Percentiles rank a stretch among this genome's conserved stretches.
Evolutionary conservation across 2,329 filamentous ascomycete species (phyloP).

Genomic region (Cadophora sp.): DNA sequence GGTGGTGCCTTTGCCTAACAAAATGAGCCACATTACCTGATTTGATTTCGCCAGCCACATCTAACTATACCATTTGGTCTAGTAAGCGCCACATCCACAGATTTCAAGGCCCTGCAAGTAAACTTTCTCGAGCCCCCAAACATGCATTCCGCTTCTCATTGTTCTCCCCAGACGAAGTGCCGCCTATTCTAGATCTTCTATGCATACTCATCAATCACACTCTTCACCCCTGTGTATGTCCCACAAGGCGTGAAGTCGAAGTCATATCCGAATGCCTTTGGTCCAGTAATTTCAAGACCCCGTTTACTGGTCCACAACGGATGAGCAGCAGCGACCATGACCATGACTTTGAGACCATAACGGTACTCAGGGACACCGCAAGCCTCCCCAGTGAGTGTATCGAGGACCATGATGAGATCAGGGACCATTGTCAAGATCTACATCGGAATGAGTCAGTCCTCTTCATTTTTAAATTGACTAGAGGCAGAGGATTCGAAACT

Average conservation of each 20-base stretch:
- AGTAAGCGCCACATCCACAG: too few species aligned
- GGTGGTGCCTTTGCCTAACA: too few species aligned
- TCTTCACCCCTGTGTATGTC: background rate
- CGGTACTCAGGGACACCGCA: slow-evolving; percentile 21
- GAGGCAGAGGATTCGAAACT: background rate
- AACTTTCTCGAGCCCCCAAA: too few species aligned
- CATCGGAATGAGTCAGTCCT: background rate
- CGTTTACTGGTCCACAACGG: slow-evolving; percentile 18
- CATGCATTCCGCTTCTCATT: too few species aligned
- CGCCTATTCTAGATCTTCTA: background rate
- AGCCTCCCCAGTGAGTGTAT: slow-evolving; percentile 12
- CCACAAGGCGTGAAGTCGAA: slow-evolving; percentile 11
- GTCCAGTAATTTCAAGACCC: slow-evolving; percentile 16
- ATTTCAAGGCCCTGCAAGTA: too few species aligned
- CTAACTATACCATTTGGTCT: too few species aligned
- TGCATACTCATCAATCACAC: slow-evolving; percentile 20
- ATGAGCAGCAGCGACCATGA: slow-evolving; percentile 15
- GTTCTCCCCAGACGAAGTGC: too few species aligned
- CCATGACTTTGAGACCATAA: slow-evolving; percentile 19
- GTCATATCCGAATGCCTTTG: slow-evolving; percentile 19
- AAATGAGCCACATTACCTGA: too few species aligned
- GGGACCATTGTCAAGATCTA: slow-evolving; percentile 20
- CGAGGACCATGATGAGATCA: slow-evolving; percentile 20
- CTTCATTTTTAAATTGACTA: background rate
- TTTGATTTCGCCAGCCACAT: too few species aligned